Percentiles rank a stretch among this genome's conserved stretches.
These are phyloP conservation scores for Fraxinus velutina DNA, from an alignment of 305 asterid species.

Conservation along the genomic window DNA sequence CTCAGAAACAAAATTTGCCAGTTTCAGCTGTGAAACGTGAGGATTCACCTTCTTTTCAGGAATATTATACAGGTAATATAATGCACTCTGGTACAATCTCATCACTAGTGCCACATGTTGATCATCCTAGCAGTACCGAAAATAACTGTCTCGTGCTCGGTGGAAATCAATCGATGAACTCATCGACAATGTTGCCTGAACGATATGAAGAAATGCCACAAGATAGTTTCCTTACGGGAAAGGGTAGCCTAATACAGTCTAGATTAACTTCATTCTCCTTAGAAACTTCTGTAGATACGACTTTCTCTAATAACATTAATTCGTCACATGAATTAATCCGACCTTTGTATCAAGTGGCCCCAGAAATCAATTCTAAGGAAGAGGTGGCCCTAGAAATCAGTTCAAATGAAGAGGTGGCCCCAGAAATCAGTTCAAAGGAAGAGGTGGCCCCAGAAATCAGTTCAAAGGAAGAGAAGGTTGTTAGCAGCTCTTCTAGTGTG, in stretches of 20 bases:
- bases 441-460: slow-evolving; percentile 9
- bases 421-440: slow-evolving; percentile 13
- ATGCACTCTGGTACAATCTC: slow-evolving; percentile 22
- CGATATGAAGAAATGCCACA: slow-evolving; percentile 25
- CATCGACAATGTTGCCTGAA: slow-evolving; percentile 25
- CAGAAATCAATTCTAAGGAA: slow-evolving; percentile 14
- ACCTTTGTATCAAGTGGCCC: slow-evolving; percentile 21
- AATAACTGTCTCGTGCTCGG: slow-evolving; percentile 9
- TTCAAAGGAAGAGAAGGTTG: slow-evolving; percentile 32
- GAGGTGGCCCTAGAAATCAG: slow-evolving; percentile 24
- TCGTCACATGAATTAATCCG: slow-evolving; percentile 21
- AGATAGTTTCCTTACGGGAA: slow-evolving; percentile 5
- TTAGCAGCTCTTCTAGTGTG: slow-evolving; percentile 28
- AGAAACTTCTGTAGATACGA: slow-evolving; percentile 26
- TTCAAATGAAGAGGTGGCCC: slow-evolving; percentile 20
- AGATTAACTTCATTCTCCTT: slow-evolving; percentile 24
- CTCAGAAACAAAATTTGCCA: slow-evolving; percentile 25
- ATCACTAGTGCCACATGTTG: slow-evolving; percentile 8
- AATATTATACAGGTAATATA: neutral
- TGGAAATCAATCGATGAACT: neutral
- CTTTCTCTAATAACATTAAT: slow-evolving; percentile 26
- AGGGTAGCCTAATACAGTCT: slow-evolving; percentile 14
- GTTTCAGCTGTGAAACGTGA: slow-evolving; percentile 11
- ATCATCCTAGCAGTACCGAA: slow-evolving; percentile 20
- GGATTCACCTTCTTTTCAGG: slow-evolving; percentile 21